These are phyloP conservation scores for Pelargonium fulgidum DNA, from an alignment of 441 rosid genomes.

Conservation along the genomic window DNA sequence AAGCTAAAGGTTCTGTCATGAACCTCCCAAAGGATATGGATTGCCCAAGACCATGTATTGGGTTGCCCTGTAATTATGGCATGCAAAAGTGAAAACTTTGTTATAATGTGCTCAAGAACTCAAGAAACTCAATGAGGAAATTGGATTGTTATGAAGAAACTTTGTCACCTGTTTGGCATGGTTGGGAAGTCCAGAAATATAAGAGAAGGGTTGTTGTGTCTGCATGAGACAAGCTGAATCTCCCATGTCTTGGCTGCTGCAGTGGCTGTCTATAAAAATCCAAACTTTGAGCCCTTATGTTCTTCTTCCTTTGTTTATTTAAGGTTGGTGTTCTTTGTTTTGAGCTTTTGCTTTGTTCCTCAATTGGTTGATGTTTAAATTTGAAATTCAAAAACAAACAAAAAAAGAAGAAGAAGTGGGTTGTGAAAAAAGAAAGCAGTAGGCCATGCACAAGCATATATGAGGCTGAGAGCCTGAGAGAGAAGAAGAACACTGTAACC, in stretches of 20 bases:
- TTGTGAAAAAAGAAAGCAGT: not conserved
- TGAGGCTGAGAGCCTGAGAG: not conserved
- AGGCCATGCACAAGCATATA: no score
- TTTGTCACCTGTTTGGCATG: not conserved
- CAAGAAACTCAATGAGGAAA: not conserved
- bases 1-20: slow-evolving; percentile 49
- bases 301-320: not conserved
- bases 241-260: not conserved
- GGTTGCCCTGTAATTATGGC: slow-evolving; percentile 33
- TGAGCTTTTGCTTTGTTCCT: not conserved
- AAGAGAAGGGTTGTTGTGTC: slow-evolving; percentile 1
- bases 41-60: slow-evolving; percentile 40
- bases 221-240: slow-evolving; percentile 4
- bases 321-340: not conserved
- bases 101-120: not conserved
- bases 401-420: not conserved
- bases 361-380: not conserved
- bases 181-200: not conserved
- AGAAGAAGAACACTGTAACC: no score
- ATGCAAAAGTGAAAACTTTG: not conserved
- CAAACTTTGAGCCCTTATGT: not conserved
- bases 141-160: not conserved
- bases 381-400: not conserved
- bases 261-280: not conserved
- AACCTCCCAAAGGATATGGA: slow-evolving; percentile 69